Evolutionary conservation across 495 filamentous ascomycete genomes (phyloP).

Genomic region (Geopyxis carbonaria): DNA sequence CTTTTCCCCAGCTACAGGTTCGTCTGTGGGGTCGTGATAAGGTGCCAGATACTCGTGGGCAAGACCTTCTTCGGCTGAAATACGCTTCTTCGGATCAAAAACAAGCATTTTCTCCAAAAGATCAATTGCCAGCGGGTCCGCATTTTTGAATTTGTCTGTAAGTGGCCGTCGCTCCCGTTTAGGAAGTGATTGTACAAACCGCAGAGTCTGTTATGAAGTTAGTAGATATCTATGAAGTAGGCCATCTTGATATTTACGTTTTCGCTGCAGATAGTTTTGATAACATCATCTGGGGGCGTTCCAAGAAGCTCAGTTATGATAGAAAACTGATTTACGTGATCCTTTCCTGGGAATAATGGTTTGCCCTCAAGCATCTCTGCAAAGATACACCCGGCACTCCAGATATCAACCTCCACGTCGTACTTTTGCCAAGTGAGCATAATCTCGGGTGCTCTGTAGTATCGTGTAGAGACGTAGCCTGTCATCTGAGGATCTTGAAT

Average conservation of each 20-base stretch:
- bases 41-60: constrained; percentile 86
- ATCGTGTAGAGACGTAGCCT: constrained; percentile 94
- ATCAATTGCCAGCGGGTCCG: constrained; percentile 83
- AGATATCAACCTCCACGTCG: constrained; percentile 97
- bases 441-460: constrained; percentile 96
- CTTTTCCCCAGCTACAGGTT: constrained; percentile 89
- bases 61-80: constrained; percentile 67
- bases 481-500: constrained; percentile 99
- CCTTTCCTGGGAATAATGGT: constrained; percentile 94
- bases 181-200: constrained; percentile 96
- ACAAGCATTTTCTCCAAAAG: constrained; percentile 94
- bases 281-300: constrained; percentile 97
- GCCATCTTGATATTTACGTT: constrained; percentile 46
- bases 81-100: constrained; percentile 84
- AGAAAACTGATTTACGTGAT: constrained; percentile 98
- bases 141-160: constrained; percentile 86
- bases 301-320: constrained; percentile 97
- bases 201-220: constrained; percentile 49
- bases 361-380: constrained; percentile 99
- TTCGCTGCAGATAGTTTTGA: constrained; percentile 94
- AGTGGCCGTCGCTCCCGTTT: constrained; percentile 84
- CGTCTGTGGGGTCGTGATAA: constrained; percentile 93
- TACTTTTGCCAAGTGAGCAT: constrained; percentile 99
- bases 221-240: constrained; percentile 11
- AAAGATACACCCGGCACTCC: constrained; percentile 98